Base-by-base conservation (phyloP, 345 rosid species). In the Mercurialis annua region DNA sequence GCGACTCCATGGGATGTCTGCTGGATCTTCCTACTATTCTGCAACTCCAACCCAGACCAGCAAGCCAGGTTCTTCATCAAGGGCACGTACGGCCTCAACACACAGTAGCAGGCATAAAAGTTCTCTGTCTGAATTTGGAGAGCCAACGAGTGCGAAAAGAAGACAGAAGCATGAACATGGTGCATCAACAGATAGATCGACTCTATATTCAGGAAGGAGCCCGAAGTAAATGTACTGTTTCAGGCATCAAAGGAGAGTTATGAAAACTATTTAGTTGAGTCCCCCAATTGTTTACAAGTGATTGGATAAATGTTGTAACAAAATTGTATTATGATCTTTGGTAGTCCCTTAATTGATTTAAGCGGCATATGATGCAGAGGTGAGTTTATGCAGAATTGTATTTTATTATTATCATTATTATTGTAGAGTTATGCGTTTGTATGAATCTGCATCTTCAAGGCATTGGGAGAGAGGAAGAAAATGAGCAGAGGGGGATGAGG, bases 61-160 rank as follows among this genome's bases (percentile, higher is more conserved):
- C 48, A 67, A 59, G 69, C 70, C 48, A 77, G 74, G 66, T 16
- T 69, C 42, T 0, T 58, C 81, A 2, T 46, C 65, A 20, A 42
- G 73, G 58, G 57, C 59, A 21, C 71, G 80, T 52, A 48, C 82
- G 18, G 66, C 84, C 18, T 67, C 82, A 18, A 70, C 84, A 38
- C 85, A 51, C 30, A 75, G 86, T 66, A 85, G 89, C 77, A 74
- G 73, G 62, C 76, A 56, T 3, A 80, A 76, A 71, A 83, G 84
- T 52, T 50, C 71, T 15, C 42, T 73, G 42, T 54, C 82, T 58
- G 66, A 71, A 46, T 54, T 62, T 0, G 74, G 80, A 3, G 87
- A 82, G 56, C 57, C 68, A 71, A 82, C 87, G 17, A 67, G 57
- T 62, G 20, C 80, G 30, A 36, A 70, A 6, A 79, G 78, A 33